phyloP scores from a whole-genome alignment of 768 basidiomycete genomes.

The Rhizopogon vulgaris region DNA sequence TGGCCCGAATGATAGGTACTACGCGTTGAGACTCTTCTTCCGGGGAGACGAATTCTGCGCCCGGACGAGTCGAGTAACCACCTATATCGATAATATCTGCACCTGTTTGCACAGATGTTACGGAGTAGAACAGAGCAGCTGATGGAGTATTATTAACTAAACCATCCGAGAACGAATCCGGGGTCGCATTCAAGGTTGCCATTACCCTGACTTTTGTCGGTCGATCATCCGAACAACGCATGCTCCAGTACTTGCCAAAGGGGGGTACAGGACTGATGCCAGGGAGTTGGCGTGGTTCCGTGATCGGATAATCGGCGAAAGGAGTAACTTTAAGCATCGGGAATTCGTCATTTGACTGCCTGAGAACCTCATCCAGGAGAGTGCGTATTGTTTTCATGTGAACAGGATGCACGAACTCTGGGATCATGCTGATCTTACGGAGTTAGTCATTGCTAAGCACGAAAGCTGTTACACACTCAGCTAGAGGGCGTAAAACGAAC shows the following conservation, averaged over 20 bases:
- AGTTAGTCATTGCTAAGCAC: background rate
- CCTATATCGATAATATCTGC: slow-evolving; percentile 88
- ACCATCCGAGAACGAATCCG: slow-evolving; percentile 96
- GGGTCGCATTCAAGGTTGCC: slow-evolving; percentile 90
- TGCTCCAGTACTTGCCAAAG: slow-evolving; percentile 19
- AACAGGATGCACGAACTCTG: slow-evolving; percentile 62
- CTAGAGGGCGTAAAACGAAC: slow-evolving; percentile 84
- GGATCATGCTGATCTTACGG: slow-evolving; percentile 60
- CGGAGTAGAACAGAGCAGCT: slow-evolving; percentile 49
- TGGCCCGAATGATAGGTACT: slow-evolving; percentile 58
- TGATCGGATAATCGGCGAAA: slow-evolving; percentile 53
- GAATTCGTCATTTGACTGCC: slow-evolving; percentile 24
- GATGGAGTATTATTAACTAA: slow-evolving; percentile 46
- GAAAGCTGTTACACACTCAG: slow-evolving; percentile 53
- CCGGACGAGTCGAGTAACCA: slow-evolving; percentile 89
- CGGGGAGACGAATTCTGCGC: slow-evolving; percentile 55
- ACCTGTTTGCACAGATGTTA: slow-evolving; percentile 43
- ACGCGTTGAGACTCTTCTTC: slow-evolving; percentile 73
- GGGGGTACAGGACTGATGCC: slow-evolving; percentile 11
- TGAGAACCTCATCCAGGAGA: slow-evolving; percentile 39
- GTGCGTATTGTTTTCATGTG: slow-evolving; percentile 39
- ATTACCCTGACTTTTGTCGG: slow-evolving; percentile 61
- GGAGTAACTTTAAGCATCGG: slow-evolving; percentile 72
- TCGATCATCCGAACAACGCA: slow-evolving; percentile 13
- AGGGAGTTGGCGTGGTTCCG: slow-evolving; percentile 6